These are phyloP conservation scores for Lentinula raphanica DNA, from an alignment of 768 basidiomycete genomes.

Conservation along the genomic window DNA sequence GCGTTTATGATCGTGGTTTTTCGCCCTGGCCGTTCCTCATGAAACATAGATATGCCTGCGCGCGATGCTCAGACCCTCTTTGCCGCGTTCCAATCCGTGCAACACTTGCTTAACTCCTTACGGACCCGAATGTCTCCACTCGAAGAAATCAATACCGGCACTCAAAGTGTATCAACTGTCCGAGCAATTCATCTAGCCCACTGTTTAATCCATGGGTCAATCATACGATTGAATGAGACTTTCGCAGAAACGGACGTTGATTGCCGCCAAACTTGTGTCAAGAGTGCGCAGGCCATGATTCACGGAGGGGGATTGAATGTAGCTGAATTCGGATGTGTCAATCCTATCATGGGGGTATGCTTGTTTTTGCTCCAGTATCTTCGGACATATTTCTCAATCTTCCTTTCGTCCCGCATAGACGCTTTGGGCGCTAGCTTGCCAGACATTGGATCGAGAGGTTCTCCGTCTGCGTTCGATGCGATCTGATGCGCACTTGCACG, in stretches of 20 bases:
- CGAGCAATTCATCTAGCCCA: slow-evolving; percentile 39
- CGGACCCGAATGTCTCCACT: slow-evolving; percentile 29
- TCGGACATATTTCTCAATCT: not conserved
- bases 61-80: slow-evolving; percentile 39
- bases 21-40: not conserved
- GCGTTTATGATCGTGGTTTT: not conserved
- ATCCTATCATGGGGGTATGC: slow-evolving; percentile 51
- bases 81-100: slow-evolving; percentile 39
- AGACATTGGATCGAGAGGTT: not conserved
- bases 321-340: slow-evolving; percentile 34
- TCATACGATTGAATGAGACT: slow-evolving; percentile 46
- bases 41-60: slow-evolving; percentile 31
- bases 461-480: not conserved
- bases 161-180: slow-evolving; percentile 18
- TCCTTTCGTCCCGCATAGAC: slow-evolving; percentile 1
- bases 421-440: slow-evolving; percentile 4
- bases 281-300: slow-evolving; percentile 39
- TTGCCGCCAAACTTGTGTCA: slow-evolving; percentile 40
- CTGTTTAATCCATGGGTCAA: slow-evolving; percentile 42
- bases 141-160: slow-evolving; percentile 18
- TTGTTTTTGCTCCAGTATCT: not conserved
- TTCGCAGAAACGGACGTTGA: slow-evolving; percentile 37
- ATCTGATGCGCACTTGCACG: not conserved
- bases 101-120: slow-evolving; percentile 40
- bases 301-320: slow-evolving; percentile 33